A percentile compares a stretch with the other conserved stretches of the same genome.
phyloP scores from a whole-genome alignment of 768 basidiomycete species.

The Termitomyces sp. region DNA sequence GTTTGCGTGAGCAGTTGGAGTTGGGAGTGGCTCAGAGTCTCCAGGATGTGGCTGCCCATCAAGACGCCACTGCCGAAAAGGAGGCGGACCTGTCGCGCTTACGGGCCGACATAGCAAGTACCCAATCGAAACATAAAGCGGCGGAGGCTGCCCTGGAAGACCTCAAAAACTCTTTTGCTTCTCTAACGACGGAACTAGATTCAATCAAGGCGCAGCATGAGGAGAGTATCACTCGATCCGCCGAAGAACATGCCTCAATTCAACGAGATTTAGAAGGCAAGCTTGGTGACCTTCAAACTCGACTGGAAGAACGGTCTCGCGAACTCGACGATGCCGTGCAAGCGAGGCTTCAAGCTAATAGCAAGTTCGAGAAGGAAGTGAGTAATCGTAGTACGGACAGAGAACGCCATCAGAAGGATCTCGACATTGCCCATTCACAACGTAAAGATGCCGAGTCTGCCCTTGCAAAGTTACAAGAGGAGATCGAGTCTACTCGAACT shows the following conservation, averaged over 20 bases:
- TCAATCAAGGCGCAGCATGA: constrained; percentile 24
- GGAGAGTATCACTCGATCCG: constrained; percentile 17
- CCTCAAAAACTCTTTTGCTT: constrained; percentile 8
- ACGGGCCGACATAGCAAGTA: constrained; percentile 5
- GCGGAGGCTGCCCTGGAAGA: constrained; percentile 15
- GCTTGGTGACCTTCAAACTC: constrained; percentile 26
- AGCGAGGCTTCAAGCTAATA: constrained; percentile 31
- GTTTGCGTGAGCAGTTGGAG: constrained; percentile 26
- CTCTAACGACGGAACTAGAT: constrained; percentile 14
- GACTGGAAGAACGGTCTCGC: constrained; percentile 28
- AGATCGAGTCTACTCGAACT: constrained; percentile 28
- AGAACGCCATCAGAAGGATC: constrained; percentile 23
- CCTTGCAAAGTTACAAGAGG: constrained; percentile 27
- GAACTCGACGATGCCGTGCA: constrained; percentile 31
- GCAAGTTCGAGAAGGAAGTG: constrained; percentile 32
- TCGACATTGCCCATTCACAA: constrained; percentile 23
- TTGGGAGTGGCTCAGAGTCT: constrained; percentile 12
- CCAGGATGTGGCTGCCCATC: constrained; percentile 3
- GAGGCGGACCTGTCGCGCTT: constrained; percentile 8
- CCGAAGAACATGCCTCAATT: constrained; percentile 20
- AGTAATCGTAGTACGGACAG: constrained; percentile 26
- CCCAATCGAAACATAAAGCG: constrained; percentile 3
- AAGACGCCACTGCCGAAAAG: constrained; percentile 4
- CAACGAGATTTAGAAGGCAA: constrained; percentile 27
- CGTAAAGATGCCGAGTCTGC: constrained; percentile 25